Base-by-base conservation (phyloP, 306 rosid genomes). In the Spatholobus suberectus region DNA sequence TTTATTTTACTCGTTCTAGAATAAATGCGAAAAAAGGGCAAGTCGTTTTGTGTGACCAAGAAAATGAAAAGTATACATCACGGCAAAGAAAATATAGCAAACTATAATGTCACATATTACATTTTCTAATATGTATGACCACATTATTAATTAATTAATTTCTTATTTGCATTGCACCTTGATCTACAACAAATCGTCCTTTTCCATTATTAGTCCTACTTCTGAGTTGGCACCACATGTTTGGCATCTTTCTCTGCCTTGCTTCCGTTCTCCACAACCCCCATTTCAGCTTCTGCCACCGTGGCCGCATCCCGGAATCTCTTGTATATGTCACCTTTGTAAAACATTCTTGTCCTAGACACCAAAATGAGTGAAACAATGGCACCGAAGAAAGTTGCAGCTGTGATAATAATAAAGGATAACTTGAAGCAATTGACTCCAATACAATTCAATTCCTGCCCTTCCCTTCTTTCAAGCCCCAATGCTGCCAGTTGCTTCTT, bases 341-440 rank as follows among this genome's bases (percentile, higher is more conserved):
- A 89, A 54, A 86, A 89, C 76, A 75, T 88, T 35, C 76, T 90
- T 0, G 98, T 93, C 75, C 98, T 89, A 0, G 81, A 46, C 67
- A 87, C 92, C 75, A 89, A 57, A 77, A 87, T 17, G 14, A 89
- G 76, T 0, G 90, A 87, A 43, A 87, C 44, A 47, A 87, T 15
- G 0, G 85, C 88, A 34, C 92, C 92, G 15, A 85, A 44, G 14
- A 87, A 82, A 38, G 92, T 77, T 0, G 85, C 86, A 15, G 70
- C 88, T 0, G 90, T 73, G 18, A 89, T 87, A 5, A 87, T 85
- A 29, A 89, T 49, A 41, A 89, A 89, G 3, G 92, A 71, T 47
- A 80, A 3, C n/a, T 66, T 87, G 75, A 79, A 89, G 74, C 92
- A 89, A 0, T 70, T 8, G 15, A 35, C 77, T 1, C 92, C 90